Conservation (phyloP, 306 rosid genomes). For the Rubus parviflorus region DNA sequence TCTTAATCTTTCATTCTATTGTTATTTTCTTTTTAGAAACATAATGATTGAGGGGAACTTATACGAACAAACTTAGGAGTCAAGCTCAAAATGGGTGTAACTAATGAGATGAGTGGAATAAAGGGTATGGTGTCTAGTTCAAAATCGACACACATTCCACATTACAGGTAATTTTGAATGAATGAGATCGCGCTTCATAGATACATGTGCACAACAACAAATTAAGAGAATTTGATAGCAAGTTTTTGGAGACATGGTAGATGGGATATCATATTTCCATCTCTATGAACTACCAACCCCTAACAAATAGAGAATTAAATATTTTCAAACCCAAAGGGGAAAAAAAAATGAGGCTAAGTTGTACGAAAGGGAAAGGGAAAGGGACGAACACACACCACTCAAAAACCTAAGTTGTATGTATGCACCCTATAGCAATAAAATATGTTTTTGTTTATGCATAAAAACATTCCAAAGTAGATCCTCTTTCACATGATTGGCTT, state of each 20-base stretch:
- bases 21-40: neutral
- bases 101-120: constrained; percentile 26
- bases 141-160: constrained; percentile 22
- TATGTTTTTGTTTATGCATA: neutral
- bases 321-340: neutral
- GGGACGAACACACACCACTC: neutral
- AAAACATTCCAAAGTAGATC: neutral
- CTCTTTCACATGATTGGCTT: neutral
- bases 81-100: constrained; percentile 26
- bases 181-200: neutral
- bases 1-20: neutral
- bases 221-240: neutral
- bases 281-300: constrained; percentile 11
- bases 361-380: neutral
- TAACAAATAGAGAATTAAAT: neutral
- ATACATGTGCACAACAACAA: neutral
- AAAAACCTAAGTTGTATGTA: neutral
- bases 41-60: neutral
- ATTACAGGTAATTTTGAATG: neutral
- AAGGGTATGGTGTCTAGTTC: constrained; percentile 48
- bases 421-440: neutral
- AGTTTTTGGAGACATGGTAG: neutral
- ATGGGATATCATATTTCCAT: constrained; percentile 12
- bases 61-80: constrained; percentile 24
- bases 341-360: too few species aligned